A percentile compares a stretch with the other conserved stretches of the same genome.
Evolutionary conservation across 2,329 filamentous ascomycete genomes (phyloP).

Genomic region (Fragosphaeria purpurea): DNA sequence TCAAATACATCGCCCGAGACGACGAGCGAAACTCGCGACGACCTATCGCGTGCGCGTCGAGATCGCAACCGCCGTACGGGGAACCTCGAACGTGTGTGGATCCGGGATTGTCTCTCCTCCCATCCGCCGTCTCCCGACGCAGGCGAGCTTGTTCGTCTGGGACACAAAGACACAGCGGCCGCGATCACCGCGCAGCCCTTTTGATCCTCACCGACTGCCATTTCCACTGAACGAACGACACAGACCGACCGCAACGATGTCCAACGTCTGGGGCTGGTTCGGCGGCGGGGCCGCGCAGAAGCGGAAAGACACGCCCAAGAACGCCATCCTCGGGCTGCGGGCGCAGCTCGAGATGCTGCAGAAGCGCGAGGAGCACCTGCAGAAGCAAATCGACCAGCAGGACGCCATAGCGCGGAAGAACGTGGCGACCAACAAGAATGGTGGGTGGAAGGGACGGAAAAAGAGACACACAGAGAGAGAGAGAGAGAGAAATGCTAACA

Average conservation of each 20-base stretch:
- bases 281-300: slow-evolving; percentile 73
- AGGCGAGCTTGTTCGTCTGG: too few relatives aligned
- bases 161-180: not conserved
- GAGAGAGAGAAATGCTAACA: too few relatives aligned
- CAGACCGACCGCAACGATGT: slow-evolving; percentile 32
- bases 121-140: too few relatives aligned
- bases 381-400: slow-evolving; percentile 88
- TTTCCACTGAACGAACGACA: too few relatives aligned
- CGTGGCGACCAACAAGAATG: slow-evolving; percentile 78
- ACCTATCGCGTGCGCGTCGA: too few relatives aligned
- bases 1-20: too few relatives aligned
- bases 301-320: slow-evolving; percentile 90
- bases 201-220: too few relatives aligned
- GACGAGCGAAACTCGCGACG: too few relatives aligned
- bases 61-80: too few relatives aligned
- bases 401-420: slow-evolving; percentile 82
- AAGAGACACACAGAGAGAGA: too few relatives aligned
- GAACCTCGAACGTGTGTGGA: too few relatives aligned
- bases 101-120: too few relatives aligned
- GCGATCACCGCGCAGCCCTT: not conserved
- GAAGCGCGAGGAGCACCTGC: slow-evolving; percentile 86
- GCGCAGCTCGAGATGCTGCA: slow-evolving; percentile 94
- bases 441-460: slow-evolving; percentile 42
- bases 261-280: slow-evolving; percentile 78
- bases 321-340: slow-evolving; percentile 82